A percentile compares a stretch with the other conserved stretches of the same genome.
These are phyloP conservation scores for Actinomortierella ambigua DNA, from an alignment of 371 early-diverging fungal species.

Conservation along the genomic window DNA sequence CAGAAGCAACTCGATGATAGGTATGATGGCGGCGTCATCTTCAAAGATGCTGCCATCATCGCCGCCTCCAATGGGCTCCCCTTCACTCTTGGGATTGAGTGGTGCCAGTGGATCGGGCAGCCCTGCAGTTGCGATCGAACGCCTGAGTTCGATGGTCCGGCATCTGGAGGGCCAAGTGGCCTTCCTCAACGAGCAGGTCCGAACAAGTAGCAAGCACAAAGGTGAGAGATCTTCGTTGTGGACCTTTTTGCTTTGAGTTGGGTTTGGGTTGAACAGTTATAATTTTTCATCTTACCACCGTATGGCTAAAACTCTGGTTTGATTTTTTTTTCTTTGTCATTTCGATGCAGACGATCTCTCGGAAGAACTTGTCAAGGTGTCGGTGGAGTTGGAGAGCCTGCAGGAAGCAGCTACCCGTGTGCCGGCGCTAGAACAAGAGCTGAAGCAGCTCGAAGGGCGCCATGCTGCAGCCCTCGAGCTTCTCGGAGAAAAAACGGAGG, in stretches of 20 bases:
- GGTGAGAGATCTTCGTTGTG: slow-evolving; percentile 34
- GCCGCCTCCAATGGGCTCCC: not conserved
- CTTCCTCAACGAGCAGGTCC: slow-evolving; percentile 71
- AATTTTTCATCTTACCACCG: not conserved
- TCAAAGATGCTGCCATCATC: not conserved
- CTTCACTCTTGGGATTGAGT: slow-evolving; percentile 12
- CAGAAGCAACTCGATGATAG: slow-evolving; percentile 21
- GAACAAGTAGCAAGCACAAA: slow-evolving; percentile 65
- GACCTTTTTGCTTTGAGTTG: not conserved
- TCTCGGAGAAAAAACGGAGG: slow-evolving; percentile 89
- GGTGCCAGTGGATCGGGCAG: slow-evolving; percentile 16
- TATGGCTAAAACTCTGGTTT: not conserved
- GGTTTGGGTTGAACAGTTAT: too few species aligned
- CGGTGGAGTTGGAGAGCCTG: slow-evolving; percentile 65
- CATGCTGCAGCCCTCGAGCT: slow-evolving; percentile 83
- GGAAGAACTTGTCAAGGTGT: slow-evolving; percentile 70
- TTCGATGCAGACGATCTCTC: slow-evolving; percentile 67
- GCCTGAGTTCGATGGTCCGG: slow-evolving; percentile 61
- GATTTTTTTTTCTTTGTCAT: not conserved
- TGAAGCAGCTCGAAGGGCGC: slow-evolving; percentile 48
- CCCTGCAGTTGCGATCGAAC: slow-evolving; percentile 56
- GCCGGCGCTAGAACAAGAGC: slow-evolving; percentile 43
- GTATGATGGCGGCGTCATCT: not conserved
- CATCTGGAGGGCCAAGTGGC: slow-evolving; percentile 73
- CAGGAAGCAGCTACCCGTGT: slow-evolving; percentile 46